These are phyloP conservation scores for Saccharomycopsis oosterbeekiorum DNA, from an alignment of 805 yeast genomes.

Conservation along the genomic window DNA sequence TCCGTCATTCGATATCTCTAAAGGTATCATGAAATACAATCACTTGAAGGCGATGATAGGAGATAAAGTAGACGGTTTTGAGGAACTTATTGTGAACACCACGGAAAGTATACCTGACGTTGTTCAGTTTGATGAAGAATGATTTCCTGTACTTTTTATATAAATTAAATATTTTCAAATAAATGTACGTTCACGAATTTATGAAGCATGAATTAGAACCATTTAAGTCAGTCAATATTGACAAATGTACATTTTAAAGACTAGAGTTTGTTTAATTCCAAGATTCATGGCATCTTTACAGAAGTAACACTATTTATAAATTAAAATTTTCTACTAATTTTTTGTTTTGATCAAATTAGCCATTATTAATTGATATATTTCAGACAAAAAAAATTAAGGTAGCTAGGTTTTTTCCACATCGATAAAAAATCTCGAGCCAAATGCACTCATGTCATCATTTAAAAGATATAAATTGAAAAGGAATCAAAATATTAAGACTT, in stretches of 20 bases:
- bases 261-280: too few relatives aligned
- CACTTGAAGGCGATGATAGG: conserved; percentile 15
- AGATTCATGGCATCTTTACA: not conserved
- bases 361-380: not conserved
- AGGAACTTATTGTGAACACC: conserved; percentile 7
- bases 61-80: conserved; percentile 9
- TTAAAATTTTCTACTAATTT: not conserved
- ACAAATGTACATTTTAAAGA: too few relatives aligned
- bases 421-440: conserved; percentile 97
- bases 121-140: not conserved
- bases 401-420: conserved; percentile 99
- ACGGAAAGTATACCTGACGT: conserved; percentile 10
- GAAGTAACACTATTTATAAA: not conserved
- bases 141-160: not conserved
- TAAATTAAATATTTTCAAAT: not conserved
- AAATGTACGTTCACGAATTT: not conserved
- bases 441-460: conserved; percentile 96
- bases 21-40: not conserved
- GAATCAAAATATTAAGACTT: not conserved
- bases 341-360: not conserved
- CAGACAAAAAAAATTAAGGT: conserved; percentile 59
- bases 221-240: too few relatives aligned
- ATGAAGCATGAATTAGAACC: too few relatives aligned
- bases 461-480: conserved; percentile 12
- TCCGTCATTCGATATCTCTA: not conserved